phyloP scores from a whole-genome alignment of 768 basidiomycete genomes.

The Pleurotus citrinopileatus region DNA sequence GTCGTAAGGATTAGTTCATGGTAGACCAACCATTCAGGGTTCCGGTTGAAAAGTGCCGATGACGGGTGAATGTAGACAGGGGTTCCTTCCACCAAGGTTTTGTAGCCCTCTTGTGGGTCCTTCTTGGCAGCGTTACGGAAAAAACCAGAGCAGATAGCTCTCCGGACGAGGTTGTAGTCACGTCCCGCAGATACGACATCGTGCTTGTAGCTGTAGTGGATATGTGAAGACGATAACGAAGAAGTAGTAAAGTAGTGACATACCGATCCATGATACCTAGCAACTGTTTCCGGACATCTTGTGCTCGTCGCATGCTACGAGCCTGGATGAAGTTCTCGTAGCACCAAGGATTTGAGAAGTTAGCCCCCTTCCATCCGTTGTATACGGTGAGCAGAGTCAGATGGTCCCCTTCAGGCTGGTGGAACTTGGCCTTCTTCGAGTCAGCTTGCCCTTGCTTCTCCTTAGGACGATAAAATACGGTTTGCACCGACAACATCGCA shows the following conservation, averaged over 20 bases:
- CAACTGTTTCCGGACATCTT: slow-evolving; percentile 96
- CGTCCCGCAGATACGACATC: slow-evolving; percentile 90
- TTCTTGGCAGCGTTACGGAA: slow-evolving; percentile 99
- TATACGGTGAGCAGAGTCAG: slow-evolving; percentile 91
- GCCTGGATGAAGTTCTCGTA: slow-evolving; percentile 99
- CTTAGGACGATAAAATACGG: slow-evolving; percentile 98
- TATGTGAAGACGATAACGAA: slow-evolving; percentile 9
- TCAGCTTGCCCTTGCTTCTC: slow-evolving; percentile 99
- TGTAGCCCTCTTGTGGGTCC: slow-evolving; percentile 97
- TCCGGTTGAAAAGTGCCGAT: slow-evolving; percentile 93
- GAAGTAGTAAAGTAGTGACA: slow-evolving; percentile 18
- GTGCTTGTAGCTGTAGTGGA: slow-evolving; percentile 78
- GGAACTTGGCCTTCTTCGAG: slow-evolving; percentile 99
- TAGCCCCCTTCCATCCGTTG: slow-evolving; percentile 96
- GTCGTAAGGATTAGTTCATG: slow-evolving; percentile 96
- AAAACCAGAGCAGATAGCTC: slow-evolving; percentile 95
- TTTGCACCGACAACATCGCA: slow-evolving; percentile 96
- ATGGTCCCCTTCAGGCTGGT: slow-evolving; percentile 98
- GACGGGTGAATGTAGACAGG: slow-evolving; percentile 99
- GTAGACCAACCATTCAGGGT: slow-evolving; percentile 95
- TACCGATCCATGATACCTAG: slow-evolving; percentile 98
- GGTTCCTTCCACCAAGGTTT: slow-evolving; percentile 96
- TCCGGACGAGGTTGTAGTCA: slow-evolving; percentile 90
- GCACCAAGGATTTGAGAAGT: slow-evolving; percentile 98
- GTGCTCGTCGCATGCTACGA: slow-evolving; percentile 93